These are phyloP conservation scores for Coelastrella sp. DNA, from an alignment of 139 green algal genomes.

Conservation along the genomic window DNA sequence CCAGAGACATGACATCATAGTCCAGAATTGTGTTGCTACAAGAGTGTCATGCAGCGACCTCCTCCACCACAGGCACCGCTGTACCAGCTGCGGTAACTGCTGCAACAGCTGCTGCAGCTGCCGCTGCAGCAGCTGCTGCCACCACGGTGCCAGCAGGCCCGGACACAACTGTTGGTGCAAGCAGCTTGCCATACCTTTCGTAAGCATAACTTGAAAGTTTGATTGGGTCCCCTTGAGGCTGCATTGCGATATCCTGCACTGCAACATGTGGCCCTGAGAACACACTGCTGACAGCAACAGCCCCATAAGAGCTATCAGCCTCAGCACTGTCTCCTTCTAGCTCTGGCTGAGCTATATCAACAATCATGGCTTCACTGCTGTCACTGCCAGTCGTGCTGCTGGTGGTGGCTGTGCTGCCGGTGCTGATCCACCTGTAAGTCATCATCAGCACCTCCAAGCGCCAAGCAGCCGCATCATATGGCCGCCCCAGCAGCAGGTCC, in stretches of 20 bases:
- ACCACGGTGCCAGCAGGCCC: not conserved
- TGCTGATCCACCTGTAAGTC: slow-evolving; percentile 50
- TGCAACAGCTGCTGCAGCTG: slow-evolving; percentile 2
- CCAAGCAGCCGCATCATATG: slow-evolving; percentile 53
- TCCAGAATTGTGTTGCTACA: too few relatives aligned
- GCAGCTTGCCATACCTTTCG: not conserved
- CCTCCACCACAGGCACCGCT: not conserved
- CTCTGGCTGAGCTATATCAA: not conserved
- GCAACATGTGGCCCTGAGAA: not conserved
- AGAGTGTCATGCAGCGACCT: not conserved
- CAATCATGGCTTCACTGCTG: not conserved
- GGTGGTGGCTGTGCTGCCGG: not conserved
- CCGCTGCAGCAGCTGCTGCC: slow-evolving; percentile 21
- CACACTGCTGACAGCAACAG: not conserved
- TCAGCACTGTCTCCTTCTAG: not conserved
- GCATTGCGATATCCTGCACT: not conserved
- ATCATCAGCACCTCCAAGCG: slow-evolving; percentile 50
- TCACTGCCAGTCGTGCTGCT: not conserved
- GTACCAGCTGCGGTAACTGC: not conserved
- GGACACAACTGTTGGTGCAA: not conserved
- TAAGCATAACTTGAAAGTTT: slow-evolving; percentile 2
- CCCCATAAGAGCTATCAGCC: not conserved
- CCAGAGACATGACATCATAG: too few relatives aligned
- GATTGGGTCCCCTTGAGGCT: not conserved
- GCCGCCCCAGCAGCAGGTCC: slow-evolving; percentile 45